Percentiles rank a stretch among this genome's conserved stretches.
These are phyloP conservation scores for Metarhizium rileyi DNA, from an alignment of 2,329 filamentous ascomycete genomes.

Conservation along the genomic window DNA sequence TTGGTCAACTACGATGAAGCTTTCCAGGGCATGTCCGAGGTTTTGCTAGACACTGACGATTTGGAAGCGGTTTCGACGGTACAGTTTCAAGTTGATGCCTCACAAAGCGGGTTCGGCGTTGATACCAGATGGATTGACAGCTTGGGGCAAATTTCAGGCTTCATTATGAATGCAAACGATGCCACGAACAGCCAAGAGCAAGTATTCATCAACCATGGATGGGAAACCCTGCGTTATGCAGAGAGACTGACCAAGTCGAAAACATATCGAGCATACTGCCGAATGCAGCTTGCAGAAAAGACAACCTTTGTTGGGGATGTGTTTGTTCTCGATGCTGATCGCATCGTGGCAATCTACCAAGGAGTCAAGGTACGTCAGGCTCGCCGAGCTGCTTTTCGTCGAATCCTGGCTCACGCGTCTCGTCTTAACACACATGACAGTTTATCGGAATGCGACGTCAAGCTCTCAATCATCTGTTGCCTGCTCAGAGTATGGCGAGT, in stretches of 20 bases:
- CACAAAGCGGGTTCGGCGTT: background rate
- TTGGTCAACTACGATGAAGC: conserved; percentile 7
- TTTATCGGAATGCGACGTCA: background rate
- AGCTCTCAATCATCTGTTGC: background rate
- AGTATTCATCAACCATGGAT: conserved; percentile 51
- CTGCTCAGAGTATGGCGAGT: background rate
- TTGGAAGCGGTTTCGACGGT: background rate
- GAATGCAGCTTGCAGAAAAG: conserved; percentile 43
- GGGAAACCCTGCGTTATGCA: conserved; percentile 13
- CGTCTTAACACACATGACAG: background rate
- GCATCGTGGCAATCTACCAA: conserved; percentile 35
- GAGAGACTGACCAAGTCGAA: background rate
- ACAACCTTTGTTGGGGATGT: conserved; percentile 38
- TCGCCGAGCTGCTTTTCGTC: background rate
- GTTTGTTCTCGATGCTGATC: conserved; percentile 44
- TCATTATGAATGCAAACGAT: conserved; percentile 50
- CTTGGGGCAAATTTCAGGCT: conserved; percentile 48
- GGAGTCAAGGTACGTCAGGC: conserved; percentile 33
- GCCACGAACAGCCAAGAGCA: conserved; percentile 41
- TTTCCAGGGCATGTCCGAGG: conserved; percentile 6
- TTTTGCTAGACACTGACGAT: conserved; percentile 1
- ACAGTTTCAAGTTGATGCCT: background rate
- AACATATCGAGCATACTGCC: conserved; percentile 43
- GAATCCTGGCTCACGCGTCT: background rate
- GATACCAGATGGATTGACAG: conserved; percentile 41